phyloP scores from a whole-genome alignment of 768 basidiomycete genomes.

The Podaxis carcinomalis region DNA sequence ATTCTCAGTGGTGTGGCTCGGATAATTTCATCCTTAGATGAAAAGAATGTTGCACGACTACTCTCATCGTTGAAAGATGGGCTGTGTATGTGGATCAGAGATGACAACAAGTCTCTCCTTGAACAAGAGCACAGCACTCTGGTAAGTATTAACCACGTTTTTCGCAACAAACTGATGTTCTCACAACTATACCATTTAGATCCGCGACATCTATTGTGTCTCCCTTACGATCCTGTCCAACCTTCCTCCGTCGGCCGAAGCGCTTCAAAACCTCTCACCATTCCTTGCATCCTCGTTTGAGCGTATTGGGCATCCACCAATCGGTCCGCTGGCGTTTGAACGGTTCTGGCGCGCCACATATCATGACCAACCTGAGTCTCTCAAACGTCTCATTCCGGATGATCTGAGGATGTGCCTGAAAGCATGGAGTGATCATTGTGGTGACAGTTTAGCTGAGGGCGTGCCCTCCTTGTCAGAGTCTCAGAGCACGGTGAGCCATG shows the following conservation, averaged over 20 bases:
- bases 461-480: slow-evolving; percentile 30
- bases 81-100: slow-evolving; percentile 50
- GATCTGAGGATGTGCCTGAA: slow-evolving; percentile 40
- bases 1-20: slow-evolving; percentile 31
- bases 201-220: slow-evolving; percentile 38
- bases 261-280: slow-evolving; percentile 34
- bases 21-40: slow-evolving; percentile 25
- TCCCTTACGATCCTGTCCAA: slow-evolving; percentile 35
- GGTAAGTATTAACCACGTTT: slow-evolving; percentile 30
- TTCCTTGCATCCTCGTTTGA: slow-evolving; percentile 51
- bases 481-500: slow-evolving; percentile 6
- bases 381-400: slow-evolving; percentile 33
- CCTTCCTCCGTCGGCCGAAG: slow-evolving; percentile 34
- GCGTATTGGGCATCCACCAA: slow-evolving; percentile 39
- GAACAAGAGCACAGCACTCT: slow-evolving; percentile 42
- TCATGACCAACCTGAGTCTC: slow-evolving; percentile 33
- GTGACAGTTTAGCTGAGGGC: slow-evolving; percentile 42
- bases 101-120: slow-evolving; percentile 34
- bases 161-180: background rate
- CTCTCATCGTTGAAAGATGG: slow-evolving; percentile 32
- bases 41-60: slow-evolving; percentile 26
- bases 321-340: slow-evolving; percentile 50
- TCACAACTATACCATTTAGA: slow-evolving; percentile 17
- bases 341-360: slow-evolving; percentile 58
- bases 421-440: slow-evolving; percentile 43